Evolutionary conservation across 495 filamentous ascomycete species (phyloP).

Genomic region (Lophiotrema nucula): DNA sequence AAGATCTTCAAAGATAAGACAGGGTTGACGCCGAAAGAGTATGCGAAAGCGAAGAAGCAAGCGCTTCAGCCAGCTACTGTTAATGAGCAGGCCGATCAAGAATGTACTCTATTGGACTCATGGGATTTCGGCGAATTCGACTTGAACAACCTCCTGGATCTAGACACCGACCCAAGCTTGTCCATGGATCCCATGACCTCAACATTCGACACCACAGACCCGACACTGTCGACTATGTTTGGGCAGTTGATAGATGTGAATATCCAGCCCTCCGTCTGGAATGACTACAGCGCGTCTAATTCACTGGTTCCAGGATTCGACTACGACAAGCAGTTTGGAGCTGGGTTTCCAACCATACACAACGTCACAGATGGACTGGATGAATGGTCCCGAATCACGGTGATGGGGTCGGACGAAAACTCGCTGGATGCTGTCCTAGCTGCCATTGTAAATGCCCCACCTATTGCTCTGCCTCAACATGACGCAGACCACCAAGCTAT

Average conservation of each 20-base stretch:
- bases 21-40: conserved; percentile 62
- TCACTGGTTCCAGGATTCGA: not conserved
- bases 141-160: conserved; percentile 14
- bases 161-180: conserved; percentile 1
- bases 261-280: not conserved
- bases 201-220: not conserved
- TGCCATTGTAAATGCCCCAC: too few relatives aligned
- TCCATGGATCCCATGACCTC: not conserved
- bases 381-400: too few relatives aligned
- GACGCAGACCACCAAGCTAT: too few relatives aligned
- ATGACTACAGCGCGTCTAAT: not conserved
- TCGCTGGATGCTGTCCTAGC: too few relatives aligned
- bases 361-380: too few relatives aligned
- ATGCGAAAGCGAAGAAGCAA: conserved; percentile 29
- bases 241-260: conserved; percentile 6
- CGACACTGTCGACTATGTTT: not conserved
- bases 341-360: too few relatives aligned
- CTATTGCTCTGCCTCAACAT: too few relatives aligned
- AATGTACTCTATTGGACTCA: conserved; percentile 25
- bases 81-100: not conserved
- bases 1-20: conserved; percentile 60
- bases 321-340: too few relatives aligned
- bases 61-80: not conserved
- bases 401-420: too few relatives aligned
- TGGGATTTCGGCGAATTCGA: conserved; percentile 2